phyloP scores from a whole-genome alignment of 78 protist species.

The Cavenderia fasciculata region DNA sequence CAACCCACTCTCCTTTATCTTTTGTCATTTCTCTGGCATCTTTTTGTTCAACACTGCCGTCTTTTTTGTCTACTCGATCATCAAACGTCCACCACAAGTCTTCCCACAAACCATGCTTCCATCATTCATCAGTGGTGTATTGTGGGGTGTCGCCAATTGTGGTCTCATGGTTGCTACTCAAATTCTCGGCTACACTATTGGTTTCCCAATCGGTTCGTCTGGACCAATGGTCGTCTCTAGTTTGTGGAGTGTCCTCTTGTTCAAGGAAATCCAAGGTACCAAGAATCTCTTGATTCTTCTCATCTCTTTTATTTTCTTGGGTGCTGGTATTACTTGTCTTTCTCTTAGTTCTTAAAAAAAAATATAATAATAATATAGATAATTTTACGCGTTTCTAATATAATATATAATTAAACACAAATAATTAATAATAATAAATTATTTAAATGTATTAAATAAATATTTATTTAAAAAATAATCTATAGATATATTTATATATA shows the following conservation, averaged over 20 bases:
- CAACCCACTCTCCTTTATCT: slow-evolving; percentile 74
- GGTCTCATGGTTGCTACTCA: slow-evolving; percentile 80
- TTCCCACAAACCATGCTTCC: slow-evolving; percentile 82
- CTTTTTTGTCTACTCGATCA: slow-evolving; percentile 76
- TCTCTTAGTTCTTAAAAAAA: slow-evolving; percentile 9
- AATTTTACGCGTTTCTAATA: no score
- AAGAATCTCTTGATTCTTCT: slow-evolving; percentile 75
- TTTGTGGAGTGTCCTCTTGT: slow-evolving; percentile 81
- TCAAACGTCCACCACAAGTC: slow-evolving; percentile 73
- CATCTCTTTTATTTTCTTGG: slow-evolving; percentile 52
- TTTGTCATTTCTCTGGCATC: slow-evolving; percentile 91
- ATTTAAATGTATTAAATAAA: no score
- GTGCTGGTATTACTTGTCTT: slow-evolving; percentile 69
- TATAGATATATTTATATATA: no score
- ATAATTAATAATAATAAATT: no score
- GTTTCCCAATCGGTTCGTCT: slow-evolving; percentile 85
- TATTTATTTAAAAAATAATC: no score
- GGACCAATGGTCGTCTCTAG: slow-evolving; percentile 88
- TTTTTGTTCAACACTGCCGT: slow-evolving; percentile 77
- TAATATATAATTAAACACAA: no score
- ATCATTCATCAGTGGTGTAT: slow-evolving; percentile 84
- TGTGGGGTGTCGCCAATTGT: slow-evolving; percentile 86
- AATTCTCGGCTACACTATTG: slow-evolving; percentile 64
- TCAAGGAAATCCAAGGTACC: slow-evolving; percentile 87
- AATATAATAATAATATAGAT: no score